phyloP scores from a whole-genome alignment of 345 rosid species.

The Mallotus nudiflorus region DNA sequence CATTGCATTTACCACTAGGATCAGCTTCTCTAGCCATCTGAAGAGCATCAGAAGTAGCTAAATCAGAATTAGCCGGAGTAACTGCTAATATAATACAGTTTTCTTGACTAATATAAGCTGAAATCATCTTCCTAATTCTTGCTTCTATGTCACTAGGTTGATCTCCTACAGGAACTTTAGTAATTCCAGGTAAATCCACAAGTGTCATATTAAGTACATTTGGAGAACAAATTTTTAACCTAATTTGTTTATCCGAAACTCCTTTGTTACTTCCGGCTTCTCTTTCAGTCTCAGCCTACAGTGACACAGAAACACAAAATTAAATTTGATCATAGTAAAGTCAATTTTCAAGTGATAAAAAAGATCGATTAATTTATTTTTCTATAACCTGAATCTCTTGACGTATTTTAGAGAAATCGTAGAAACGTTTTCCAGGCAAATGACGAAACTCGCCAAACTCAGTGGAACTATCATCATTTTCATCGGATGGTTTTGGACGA shows the following conservation, averaged over 20 bases:
- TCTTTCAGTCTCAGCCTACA: conserved; percentile 65
- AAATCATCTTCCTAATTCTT: conserved; percentile 56
- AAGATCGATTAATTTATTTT: neutral
- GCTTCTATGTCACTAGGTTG: conserved; percentile 66
- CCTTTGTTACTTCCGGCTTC: conserved; percentile 63
- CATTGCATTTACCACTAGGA: conserved; percentile 53
- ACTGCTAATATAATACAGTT: conserved; percentile 72
- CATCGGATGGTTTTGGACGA: conserved; percentile 12
- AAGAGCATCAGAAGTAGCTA: conserved; percentile 76
- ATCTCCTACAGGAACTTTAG: conserved; percentile 75
- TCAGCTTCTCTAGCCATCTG: conserved; percentile 63
- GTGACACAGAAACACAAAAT: neutral
- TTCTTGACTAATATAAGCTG: conserved; percentile 42
- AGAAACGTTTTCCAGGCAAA: conserved; percentile 38
- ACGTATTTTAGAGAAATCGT: conserved; percentile 37
- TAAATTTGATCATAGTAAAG: neutral
- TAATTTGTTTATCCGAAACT: conserved; percentile 58
- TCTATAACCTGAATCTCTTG: conserved; percentile 38
- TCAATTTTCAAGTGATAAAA: neutral
- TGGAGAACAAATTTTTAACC: conserved; percentile 55
- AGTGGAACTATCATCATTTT: conserved; percentile 18
- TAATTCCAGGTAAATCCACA: conserved; percentile 70
- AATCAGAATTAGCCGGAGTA: conserved; percentile 68
- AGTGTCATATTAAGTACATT: conserved; percentile 66
- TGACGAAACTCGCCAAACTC: conserved; percentile 51